Conservation (phyloP, 78 protist genomes). For the Bodo saltans region DNA sequence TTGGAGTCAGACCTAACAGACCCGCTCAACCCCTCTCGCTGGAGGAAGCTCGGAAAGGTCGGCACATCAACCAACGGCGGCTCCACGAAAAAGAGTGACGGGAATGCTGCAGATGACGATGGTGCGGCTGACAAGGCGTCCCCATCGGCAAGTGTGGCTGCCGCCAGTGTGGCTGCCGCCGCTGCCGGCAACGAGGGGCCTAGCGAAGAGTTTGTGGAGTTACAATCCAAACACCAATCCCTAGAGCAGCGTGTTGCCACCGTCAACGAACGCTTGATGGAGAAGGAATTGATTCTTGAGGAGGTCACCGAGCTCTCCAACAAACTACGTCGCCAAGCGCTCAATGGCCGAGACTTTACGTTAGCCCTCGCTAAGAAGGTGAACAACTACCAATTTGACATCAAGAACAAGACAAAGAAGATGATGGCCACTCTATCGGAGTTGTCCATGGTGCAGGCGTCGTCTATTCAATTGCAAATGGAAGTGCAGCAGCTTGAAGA, state of each 20-base stretch:
- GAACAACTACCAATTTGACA: constrained; percentile 36
- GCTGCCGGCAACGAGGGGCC: constrained; percentile 4
- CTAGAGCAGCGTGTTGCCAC: constrained; percentile 35
- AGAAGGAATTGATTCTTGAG: constrained; percentile 65
- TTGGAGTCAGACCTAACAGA: constrained; percentile 28
- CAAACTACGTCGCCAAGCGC: constrained; percentile 42
- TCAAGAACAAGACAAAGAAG: constrained; percentile 44
- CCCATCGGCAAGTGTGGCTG: neutral
- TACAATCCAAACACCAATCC: constrained; percentile 22
- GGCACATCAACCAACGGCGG: no score
- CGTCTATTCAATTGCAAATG: neutral
- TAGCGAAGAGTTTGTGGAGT: constrained; percentile 36
- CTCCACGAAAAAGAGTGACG: neutral
- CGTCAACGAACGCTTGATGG: constrained; percentile 60
- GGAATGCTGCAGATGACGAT: neutral
- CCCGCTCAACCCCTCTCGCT: constrained; percentile 27
- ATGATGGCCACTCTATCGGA: constrained; percentile 72
- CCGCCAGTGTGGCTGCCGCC: neutral
- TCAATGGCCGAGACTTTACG: constrained; percentile 37
- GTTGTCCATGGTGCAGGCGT: constrained; percentile 54
- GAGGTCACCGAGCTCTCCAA: constrained; percentile 46
- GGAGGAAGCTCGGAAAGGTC: constrained; percentile 11
- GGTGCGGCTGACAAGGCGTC: neutral
- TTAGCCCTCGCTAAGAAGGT: constrained; percentile 53
- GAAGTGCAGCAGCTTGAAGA: neutral